These are phyloP conservation scores for Fraxinus velutina DNA, from an alignment of 305 asterid species.

Conservation along the genomic window DNA sequence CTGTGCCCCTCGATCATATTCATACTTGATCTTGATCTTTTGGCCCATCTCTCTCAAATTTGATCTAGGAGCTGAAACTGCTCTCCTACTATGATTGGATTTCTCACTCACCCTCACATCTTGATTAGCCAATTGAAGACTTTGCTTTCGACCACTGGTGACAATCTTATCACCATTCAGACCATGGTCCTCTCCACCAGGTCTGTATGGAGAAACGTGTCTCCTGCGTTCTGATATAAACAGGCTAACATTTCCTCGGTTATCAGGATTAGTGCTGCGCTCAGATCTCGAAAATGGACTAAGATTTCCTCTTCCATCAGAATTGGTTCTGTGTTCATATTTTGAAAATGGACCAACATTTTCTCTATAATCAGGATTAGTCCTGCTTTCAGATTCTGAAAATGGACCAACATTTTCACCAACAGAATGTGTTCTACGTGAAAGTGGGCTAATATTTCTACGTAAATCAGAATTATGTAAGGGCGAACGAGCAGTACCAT, in stretches of 20 bases:
- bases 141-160: conserved; percentile 18
- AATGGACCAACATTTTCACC: conserved; percentile 14
- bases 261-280: conserved; percentile 34
- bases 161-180: neutral
- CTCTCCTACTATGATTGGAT: conserved; percentile 34
- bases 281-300: conserved; percentile 32
- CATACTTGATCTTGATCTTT: conserved; percentile 16
- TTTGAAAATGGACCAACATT: conserved; percentile 15
- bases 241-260: conserved; percentile 27
- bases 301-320: conserved; percentile 10
- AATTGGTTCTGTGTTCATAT: conserved; percentile 8
- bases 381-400: neutral
- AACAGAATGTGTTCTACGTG: neutral
- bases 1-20: conserved; percentile 41
- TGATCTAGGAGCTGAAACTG: conserved; percentile 56
- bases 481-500: conserved; percentile 22
- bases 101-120: conserved; percentile 18
- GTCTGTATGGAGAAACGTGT: conserved; percentile 37
- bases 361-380: conserved; percentile 14
- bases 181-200: conserved; percentile 8
- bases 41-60: conserved; percentile 35
- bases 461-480: neutral
- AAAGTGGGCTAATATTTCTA: conserved; percentile 26
- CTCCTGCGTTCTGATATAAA: conserved; percentile 45
- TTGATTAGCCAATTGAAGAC: conserved; percentile 18